phyloP scores from a whole-genome alignment of 2,329 filamentous ascomycete species.

The Epichloe uncinata region DNA sequence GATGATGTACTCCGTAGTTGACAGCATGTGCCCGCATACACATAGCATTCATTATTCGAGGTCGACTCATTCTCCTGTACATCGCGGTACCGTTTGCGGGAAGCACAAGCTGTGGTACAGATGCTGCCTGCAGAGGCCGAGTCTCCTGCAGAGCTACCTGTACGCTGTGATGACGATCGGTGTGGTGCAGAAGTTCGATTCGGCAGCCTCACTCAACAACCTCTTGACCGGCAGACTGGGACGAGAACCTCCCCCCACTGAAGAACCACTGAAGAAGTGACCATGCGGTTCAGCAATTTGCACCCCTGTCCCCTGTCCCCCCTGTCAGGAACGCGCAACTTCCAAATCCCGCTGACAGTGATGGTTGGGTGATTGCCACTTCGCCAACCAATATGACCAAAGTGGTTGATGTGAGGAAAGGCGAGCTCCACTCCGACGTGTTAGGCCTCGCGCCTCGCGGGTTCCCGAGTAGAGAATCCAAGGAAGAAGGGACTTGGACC shows the following conservation, averaged over 20 bases:
- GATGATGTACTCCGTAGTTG: not conserved
- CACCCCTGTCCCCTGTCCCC: not conserved
- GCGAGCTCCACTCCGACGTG: too few species aligned
- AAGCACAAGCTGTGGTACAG: not conserved
- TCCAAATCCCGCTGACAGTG: not conserved
- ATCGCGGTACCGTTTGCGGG: too few species aligned
- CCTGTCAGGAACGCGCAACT: not conserved
- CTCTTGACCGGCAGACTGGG: too few species aligned
- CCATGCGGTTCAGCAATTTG: not conserved
- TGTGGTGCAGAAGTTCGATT: not conserved
- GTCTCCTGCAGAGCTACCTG: not conserved
- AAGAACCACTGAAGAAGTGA: too few species aligned
- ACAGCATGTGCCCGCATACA: too few species aligned
- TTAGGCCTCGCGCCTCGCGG: too few species aligned
- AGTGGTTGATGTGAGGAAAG: not conserved
- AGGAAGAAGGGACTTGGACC: too few species aligned
- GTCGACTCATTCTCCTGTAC: too few species aligned
- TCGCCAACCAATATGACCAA: not conserved
- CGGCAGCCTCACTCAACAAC: too few species aligned
- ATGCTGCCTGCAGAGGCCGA: not conserved
- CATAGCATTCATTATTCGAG: too few species aligned
- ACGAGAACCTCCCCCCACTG: too few species aligned
- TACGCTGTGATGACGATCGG: not conserved
- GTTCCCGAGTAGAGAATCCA: too few species aligned
- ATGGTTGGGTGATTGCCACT: not conserved